phyloP scores from a whole-genome alignment of 305 asterid species.

The Nicotiana rustica region DNA sequence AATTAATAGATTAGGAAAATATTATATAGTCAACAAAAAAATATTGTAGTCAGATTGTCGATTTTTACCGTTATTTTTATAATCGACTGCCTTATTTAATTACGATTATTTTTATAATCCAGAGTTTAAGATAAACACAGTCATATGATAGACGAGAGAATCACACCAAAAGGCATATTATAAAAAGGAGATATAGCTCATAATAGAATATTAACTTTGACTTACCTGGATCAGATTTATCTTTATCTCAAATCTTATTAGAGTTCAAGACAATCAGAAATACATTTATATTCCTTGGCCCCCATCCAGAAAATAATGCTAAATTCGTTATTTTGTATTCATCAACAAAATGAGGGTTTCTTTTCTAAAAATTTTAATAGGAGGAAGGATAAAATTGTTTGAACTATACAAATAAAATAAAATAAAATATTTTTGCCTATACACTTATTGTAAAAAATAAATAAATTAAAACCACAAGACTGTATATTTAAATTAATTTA shows the following conservation, averaged over 20 bases:
- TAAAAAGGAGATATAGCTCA: not conserved
- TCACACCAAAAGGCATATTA: slow-evolving; percentile 17
- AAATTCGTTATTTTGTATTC: not conserved
- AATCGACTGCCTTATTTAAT: not conserved
- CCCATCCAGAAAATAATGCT: not conserved
- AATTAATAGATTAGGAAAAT: not conserved
- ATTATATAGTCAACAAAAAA: not conserved
- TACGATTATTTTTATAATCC: not conserved
- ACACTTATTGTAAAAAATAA: too few relatives aligned
- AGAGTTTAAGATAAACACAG: slow-evolving; percentile 23
- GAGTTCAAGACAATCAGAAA: not conserved
- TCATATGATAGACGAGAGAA: not conserved
- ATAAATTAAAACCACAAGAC: too few relatives aligned
- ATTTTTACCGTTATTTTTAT: not conserved
- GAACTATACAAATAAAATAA: too few relatives aligned
- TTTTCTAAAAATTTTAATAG: not conserved
- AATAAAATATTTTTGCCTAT: too few relatives aligned
- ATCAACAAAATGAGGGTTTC: not conserved
- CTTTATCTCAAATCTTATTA: not conserved
- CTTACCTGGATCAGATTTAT: not conserved
- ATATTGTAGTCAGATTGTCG: too few relatives aligned
- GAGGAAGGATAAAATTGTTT: too few relatives aligned
- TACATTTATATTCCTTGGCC: not conserved
- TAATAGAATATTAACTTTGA: not conserved
- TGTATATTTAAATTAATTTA: not conserved